Percentiles rank a stretch among this genome's conserved stretches.
These are phyloP conservation scores for Naganishia onofrii DNA, from an alignment of 768 basidiomycete species.

Conservation along the genomic window DNA sequence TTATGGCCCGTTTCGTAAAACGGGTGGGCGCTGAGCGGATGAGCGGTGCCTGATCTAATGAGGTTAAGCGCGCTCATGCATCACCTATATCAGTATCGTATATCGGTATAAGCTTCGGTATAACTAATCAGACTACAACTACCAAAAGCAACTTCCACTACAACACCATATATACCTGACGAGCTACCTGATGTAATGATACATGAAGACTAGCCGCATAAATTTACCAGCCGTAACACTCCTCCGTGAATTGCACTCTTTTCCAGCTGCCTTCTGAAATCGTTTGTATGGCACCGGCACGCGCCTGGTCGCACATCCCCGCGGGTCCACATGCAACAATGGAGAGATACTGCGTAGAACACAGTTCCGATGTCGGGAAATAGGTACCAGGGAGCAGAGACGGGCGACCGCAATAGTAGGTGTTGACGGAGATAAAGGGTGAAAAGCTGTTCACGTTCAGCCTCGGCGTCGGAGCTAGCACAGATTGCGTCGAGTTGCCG, in stretches of 20 bases:
- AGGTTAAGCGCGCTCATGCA: no score
- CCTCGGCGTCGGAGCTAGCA: no score
- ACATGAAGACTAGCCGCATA: background rate
- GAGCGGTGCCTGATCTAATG: no score
- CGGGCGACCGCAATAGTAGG: background rate
- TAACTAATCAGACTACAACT: no score
- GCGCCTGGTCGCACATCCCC: slow-evolving; percentile 8
- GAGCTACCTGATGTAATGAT: background rate
- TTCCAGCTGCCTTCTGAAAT: background rate
- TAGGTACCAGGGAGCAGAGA: background rate
- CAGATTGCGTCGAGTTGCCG: no score
- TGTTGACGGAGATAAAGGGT: background rate
- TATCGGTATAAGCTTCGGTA: no score
- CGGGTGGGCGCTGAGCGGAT: no score
- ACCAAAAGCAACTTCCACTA: background rate
- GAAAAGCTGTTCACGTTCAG: background rate
- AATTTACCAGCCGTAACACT: slow-evolving; percentile 19
- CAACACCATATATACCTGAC: background rate
- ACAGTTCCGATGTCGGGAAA: background rate
- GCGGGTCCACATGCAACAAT: slow-evolving; percentile 16
- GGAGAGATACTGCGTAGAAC: background rate
- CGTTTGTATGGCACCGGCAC: background rate
- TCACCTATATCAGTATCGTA: no score
- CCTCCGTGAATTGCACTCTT: background rate
- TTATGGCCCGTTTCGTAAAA: no score